Percentiles rank a stretch among this genome's conserved stretches.
phyloP scores from a whole-genome alignment of 257 asterid species.

The Buddleja alternifolia region DNA sequence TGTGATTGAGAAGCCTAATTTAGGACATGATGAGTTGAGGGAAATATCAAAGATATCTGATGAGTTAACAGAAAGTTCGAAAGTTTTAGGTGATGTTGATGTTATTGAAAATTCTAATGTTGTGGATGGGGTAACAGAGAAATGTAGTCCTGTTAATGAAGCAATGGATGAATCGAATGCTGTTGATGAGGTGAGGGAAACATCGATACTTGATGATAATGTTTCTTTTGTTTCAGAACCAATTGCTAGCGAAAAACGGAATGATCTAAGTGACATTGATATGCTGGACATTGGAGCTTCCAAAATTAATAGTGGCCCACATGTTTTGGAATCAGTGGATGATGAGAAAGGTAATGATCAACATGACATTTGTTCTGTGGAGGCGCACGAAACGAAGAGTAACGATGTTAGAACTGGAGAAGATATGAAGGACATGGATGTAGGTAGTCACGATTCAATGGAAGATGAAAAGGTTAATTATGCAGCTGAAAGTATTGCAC shows the following conservation, averaged over 20 bases:
- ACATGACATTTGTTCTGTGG: neutral
- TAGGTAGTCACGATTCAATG: neutral
- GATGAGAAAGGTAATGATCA: conserved; percentile 9
- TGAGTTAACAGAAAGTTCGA: no score
- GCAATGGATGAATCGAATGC: neutral
- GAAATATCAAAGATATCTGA: neutral
- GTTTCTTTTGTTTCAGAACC: conserved; percentile 5
- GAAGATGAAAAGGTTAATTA: conserved; percentile 22
- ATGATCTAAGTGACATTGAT: neutral
- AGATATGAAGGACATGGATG: conserved; percentile 27
- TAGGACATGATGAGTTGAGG: conserved; percentile 27
- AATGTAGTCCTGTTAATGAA: neutral
- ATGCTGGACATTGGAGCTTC: neutral
- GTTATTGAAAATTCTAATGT: neutral
- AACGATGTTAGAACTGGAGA: conserved; percentile 19
- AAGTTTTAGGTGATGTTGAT: no score
- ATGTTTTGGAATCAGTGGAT: neutral
- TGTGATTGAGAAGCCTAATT: conserved; percentile 21
- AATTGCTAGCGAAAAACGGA: neutral
- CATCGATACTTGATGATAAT: neutral
- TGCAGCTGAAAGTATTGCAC: conserved; percentile 4
- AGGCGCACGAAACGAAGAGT: neutral
- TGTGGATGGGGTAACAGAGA: conserved; percentile 25
- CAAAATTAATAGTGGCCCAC: neutral
- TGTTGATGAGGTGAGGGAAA: neutral